phyloP scores from a whole-genome alignment of 208 protist species.

The Wallacemonas sp. region DNA sequence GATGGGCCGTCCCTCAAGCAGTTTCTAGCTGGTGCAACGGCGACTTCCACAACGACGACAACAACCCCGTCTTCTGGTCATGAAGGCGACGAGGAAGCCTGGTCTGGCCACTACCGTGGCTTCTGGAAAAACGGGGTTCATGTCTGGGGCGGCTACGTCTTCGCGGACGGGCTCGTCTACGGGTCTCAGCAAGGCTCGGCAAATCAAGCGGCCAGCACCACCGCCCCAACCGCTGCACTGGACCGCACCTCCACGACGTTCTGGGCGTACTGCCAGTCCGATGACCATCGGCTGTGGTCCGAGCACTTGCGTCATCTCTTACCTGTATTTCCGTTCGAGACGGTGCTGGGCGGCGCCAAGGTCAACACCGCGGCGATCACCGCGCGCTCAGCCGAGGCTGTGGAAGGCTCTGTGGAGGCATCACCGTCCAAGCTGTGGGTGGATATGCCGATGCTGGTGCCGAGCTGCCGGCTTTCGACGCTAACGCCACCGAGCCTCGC shows the following conservation, averaged over 20 bases:
- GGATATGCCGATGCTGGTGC: conserved; percentile 50
- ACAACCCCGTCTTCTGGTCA: neutral
- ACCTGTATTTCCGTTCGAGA: conserved; percentile 70
- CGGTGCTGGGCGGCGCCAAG: conserved; percentile 48
- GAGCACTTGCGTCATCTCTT: conserved; percentile 82
- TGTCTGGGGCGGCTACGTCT: conserved; percentile 78
- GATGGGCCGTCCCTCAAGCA: neutral
- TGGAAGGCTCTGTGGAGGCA: neutral
- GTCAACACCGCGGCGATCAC: neutral
- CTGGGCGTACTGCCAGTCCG: conserved; percentile 83
- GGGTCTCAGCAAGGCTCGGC: conserved; percentile 13
- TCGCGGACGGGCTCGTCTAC: conserved; percentile 81
- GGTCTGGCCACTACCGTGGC: conserved; percentile 81
- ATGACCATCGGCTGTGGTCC: conserved; percentile 81
- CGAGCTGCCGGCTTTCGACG: conserved; percentile 42
- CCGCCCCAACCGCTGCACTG: neutral
- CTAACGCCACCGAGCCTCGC: conserved; percentile 58
- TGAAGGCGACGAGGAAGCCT: conserved; percentile 8
- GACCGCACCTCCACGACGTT: conserved; percentile 8
- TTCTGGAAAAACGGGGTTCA: conserved; percentile 76
- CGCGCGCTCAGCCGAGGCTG: neutral
- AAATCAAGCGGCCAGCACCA: neutral
- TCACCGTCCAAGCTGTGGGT: conserved; percentile 23
- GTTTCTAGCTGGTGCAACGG: neutral
- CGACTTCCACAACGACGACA: neutral